Base-by-base conservation (phyloP, 2,329 filamentous ascomycete genomes). In the Fonsecaea multimorphosa region DNA sequence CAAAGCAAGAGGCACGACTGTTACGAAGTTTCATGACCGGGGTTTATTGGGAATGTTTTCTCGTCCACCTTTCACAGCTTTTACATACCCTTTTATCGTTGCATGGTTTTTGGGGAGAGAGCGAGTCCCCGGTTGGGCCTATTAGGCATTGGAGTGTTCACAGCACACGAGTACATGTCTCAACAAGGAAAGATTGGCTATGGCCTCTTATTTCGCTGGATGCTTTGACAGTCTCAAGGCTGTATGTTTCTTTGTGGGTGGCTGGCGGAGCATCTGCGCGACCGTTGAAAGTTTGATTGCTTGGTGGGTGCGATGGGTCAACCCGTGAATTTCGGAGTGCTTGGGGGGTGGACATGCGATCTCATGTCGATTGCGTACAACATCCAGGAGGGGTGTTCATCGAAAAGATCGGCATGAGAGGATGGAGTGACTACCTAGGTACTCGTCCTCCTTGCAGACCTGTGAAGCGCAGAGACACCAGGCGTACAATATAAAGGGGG, bases 1-100 rank as follows among this genome's bases (percentile, higher is more conserved):
- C 9, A 49, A 49, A 44, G 32, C 7, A 24, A 32, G 16, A 16
- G 27, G 53, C 36, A 60, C 58, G 58, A 60, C 22, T 36, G 32
- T 60, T 60, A 60, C 58, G 58, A 60, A 53, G 40, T 27, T 61
- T 61, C 36, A 61, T 49, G 59, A 61, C 29, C n/a, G 51, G 49
- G 40, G 34, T 61, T 22, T 44, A 49, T 53, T 7, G 32, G 11
- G 22, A 5, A 49, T 49, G 56, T 7, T 49, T 51, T 32, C 27
- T 16, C 31, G 38, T 31, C 36, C 44, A 38, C 24, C n/a, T 57
- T 49, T 22, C 12, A 24, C 58, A 29, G 44, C 19, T 49, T 36
- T 40, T 44, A 60, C 58, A 60, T 60, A 60, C 58, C 58, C 56
- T 49, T 58, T 8, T 58, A 44, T 51, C 56, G 40, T 58, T 49